Evolutionary conservation across 225 moss, liverwort and hornwort genomes (phyloP).

Genomic region (Antitrichia curtipendula): DNA sequence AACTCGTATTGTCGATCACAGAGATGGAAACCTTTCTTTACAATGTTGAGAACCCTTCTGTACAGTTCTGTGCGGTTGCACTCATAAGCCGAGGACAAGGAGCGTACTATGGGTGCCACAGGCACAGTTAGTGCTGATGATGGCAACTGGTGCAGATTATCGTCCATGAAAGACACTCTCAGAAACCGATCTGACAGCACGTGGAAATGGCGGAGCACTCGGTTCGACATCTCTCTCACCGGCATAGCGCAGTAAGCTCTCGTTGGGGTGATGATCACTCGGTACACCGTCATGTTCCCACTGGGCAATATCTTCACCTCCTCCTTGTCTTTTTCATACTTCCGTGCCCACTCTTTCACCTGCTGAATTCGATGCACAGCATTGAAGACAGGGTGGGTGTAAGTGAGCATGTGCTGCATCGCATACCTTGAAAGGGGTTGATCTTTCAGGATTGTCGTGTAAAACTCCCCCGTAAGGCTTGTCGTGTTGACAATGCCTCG

Average conservation of each 20-base stretch:
- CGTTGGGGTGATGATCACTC: slow-evolving; percentile 65
- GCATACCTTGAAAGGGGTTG: slow-evolving; percentile 13
- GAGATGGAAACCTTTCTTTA: slow-evolving; percentile 42
- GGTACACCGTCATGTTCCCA: slow-evolving; percentile 45
- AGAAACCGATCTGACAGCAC: slow-evolving; percentile 51
- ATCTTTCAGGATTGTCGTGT: slow-evolving; percentile 10
- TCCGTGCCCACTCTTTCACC: slow-evolving; percentile 29
- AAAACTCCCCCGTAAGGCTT: slow-evolving; percentile 40
- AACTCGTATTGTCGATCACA: slow-evolving; percentile 62
- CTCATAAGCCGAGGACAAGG: background rate
- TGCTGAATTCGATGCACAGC: slow-evolving; percentile 24
- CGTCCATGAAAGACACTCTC: slow-evolving; percentile 75
- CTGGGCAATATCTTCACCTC: background rate
- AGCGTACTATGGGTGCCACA: slow-evolving; percentile 46
- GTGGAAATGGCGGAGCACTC: slow-evolving; percentile 61
- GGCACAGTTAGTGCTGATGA: slow-evolving; percentile 38
- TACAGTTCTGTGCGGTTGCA: slow-evolving; percentile 39
- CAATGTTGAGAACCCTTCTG: slow-evolving; percentile 16
- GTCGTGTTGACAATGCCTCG: slow-evolving; percentile 41
- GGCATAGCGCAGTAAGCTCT: slow-evolving; percentile 60
- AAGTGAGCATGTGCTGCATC: slow-evolving; percentile 44
- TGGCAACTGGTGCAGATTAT: slow-evolving; percentile 29
- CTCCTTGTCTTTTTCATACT: background rate
- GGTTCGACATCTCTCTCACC: slow-evolving; percentile 62
- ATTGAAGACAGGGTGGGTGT: slow-evolving; percentile 33